Evolutionary conservation across 306 rosid species (phyloP).

Genomic region (Inga leiocalycina): DNA sequence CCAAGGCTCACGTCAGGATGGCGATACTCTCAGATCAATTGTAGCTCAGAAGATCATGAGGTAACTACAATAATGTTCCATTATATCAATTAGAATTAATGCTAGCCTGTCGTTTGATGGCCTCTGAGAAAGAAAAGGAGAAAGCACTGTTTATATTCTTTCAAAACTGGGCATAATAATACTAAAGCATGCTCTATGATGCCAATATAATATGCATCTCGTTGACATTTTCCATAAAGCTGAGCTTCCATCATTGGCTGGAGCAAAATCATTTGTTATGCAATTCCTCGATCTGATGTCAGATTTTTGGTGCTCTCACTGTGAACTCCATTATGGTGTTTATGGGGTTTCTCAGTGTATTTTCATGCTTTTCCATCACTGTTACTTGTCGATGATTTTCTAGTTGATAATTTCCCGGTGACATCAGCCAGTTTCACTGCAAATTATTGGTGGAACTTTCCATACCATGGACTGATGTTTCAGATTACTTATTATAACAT

Average conservation of each 20-base stretch:
- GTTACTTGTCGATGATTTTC: conserved; percentile 18
- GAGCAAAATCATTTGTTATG: conserved; percentile 26
- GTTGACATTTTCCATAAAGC: conserved; percentile 34
- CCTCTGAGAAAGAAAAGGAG: not conserved
- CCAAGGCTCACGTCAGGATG: conserved; percentile 22
- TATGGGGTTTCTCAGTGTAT: conserved; percentile 31
- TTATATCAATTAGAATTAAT: conserved; percentile 20
- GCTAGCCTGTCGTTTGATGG: conserved; percentile 17
- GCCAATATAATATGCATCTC: conserved; percentile 17
- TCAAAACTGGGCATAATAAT: not conserved
- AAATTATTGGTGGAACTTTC: conserved; percentile 42
- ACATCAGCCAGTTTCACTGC: conserved; percentile 40
- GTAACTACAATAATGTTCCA: conserved; percentile 24
- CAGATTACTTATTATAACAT: not conserved
- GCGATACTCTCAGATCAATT: not conserved
- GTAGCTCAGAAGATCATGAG: conserved; percentile 4
- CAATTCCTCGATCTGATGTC: conserved; percentile 13
- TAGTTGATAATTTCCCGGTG: conserved; percentile 23
- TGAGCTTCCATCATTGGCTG: conserved; percentile 5
- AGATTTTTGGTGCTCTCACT: conserved; percentile 42
- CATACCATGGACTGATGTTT: conserved; percentile 23
- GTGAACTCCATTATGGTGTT: conserved; percentile 33
- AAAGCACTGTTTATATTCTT: conserved; percentile 12
- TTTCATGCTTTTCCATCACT: conserved; percentile 10
- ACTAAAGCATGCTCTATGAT: conserved; percentile 13